Evolutionary conservation across 23 red algal species (phyloP).

Genomic region (Gracilaria gracilis): DNA sequence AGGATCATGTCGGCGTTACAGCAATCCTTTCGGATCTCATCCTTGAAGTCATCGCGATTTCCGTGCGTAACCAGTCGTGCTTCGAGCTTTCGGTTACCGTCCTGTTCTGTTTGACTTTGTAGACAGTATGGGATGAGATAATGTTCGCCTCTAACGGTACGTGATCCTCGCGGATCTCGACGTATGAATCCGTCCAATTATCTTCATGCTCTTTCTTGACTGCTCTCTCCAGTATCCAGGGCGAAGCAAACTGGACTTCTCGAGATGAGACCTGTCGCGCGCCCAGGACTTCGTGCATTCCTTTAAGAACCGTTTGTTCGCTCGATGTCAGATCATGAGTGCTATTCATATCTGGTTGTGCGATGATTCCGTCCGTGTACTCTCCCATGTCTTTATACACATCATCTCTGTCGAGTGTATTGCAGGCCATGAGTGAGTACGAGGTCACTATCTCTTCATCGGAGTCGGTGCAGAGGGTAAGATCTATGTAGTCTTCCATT

Average conservation of each 20-base stretch:
- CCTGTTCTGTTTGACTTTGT: constrained; percentile 10
- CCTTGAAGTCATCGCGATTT: constrained; percentile 11
- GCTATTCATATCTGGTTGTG: not conserved
- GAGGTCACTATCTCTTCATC: not conserved
- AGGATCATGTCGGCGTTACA: constrained; percentile 8
- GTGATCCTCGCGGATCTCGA: not conserved
- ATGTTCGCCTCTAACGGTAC: not conserved
- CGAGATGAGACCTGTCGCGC: not conserved
- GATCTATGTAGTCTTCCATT: constrained; percentile 27
- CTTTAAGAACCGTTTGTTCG: not conserved
- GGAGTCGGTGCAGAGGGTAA: not conserved
- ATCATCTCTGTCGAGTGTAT: not conserved
- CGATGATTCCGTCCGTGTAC: not conserved
- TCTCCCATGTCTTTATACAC: not conserved
- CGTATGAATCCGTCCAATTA: constrained; percentile 20
- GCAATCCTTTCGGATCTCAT: constrained; percentile 30
- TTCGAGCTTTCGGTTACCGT: not conserved
- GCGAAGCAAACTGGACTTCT: not conserved
- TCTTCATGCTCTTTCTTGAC: not conserved
- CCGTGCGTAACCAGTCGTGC: not conserved
- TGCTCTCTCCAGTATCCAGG: constrained; percentile 24
- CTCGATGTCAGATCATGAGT: not conserved
- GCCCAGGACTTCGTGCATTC: not conserved
- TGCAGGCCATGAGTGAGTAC: not conserved
- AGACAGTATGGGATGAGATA: constrained; percentile 4